Base-by-base conservation (phyloP, 2,329 filamentous ascomycete species). In the Plenodomus lindquistii region DNA sequence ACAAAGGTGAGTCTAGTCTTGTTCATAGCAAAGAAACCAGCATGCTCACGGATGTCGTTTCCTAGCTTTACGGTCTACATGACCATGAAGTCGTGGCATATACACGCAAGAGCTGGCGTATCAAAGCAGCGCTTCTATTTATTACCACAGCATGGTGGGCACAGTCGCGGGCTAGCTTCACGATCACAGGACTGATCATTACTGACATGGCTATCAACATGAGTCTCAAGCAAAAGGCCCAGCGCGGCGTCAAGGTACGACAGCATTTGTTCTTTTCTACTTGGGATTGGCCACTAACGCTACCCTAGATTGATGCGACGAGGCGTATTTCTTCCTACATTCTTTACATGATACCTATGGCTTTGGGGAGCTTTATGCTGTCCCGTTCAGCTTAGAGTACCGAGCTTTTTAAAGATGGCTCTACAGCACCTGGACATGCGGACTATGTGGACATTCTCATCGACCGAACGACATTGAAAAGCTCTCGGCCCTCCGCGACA, bases 171-270 rank as follows among this genome's bases (percentile, higher is more conserved):
- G 73, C 73, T 0, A 75, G 72, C 72, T 75, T 70, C 44, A 66
- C 67, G 7, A 69, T 75, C 37, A 67, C 69, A 4, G 73, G 70
- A 2, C 61, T 76, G 0, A 59, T 96, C 8, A 50, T 76, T 18
- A 66, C 69, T 8, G 74, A 76, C 38, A 50, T 66, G 24, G 63
- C 68, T 18, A 58, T 71, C 38, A 72, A 73, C 49, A 73, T 73
- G 64, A 55, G 70, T 37, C 70, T 75, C 50, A 65, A 56, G 37
- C 42, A 19, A 36, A 54, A 58, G 37, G 42, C 53, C 11, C 40
- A 48, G n/a, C 50, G 44, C 17, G 52, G 52, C 7, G 27, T 40
- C n/a, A 39, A 31, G 40, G 40, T 43, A 9, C 17, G 21, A 37
- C 16, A 7, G 10, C 17, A 7, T 11, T 16, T 40, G 7, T 7